These are phyloP conservation scores for Aureobasidium sp. DNA, from an alignment of 2,329 filamentous ascomycete genomes.

Conservation along the genomic window DNA sequence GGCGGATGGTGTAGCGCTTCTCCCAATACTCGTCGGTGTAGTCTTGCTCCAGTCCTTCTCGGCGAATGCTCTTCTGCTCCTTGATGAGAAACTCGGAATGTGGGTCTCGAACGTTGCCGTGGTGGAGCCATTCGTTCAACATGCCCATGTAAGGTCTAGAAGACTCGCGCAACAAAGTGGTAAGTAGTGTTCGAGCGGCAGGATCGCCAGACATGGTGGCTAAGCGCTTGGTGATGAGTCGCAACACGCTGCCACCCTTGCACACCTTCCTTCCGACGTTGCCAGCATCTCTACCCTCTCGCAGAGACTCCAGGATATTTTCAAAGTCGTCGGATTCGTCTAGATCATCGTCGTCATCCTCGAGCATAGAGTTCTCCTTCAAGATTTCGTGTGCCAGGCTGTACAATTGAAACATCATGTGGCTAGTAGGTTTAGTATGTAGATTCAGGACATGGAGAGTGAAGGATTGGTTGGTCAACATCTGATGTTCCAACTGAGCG, in stretches of 20 bases:
- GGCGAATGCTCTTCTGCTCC: slow-evolving; percentile 88
- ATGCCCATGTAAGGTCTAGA: slow-evolving; percentile 95
- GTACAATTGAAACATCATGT: slow-evolving; percentile 87
- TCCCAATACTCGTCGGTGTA: slow-evolving; percentile 99
- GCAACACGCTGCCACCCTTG: slow-evolving; percentile 93
- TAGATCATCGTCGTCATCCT: slow-evolving; percentile 54
- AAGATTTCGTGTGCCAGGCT: slow-evolving; percentile 79
- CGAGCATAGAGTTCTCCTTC: slow-evolving; percentile 77
- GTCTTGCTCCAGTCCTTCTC: slow-evolving; percentile 85
- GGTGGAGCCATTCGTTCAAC: slow-evolving; percentile 97
- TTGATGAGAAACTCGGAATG: slow-evolving; percentile 92
- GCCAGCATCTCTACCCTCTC: slow-evolving; percentile 76
- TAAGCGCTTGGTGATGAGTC: slow-evolving; percentile 73
- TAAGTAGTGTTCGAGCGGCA: slow-evolving; percentile 71
- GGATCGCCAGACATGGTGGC: slow-evolving; percentile 92
- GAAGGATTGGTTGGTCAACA: slow-evolving; percentile 78
- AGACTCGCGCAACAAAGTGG: slow-evolving; percentile 73
- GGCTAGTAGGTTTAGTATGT: slow-evolving; percentile 79
- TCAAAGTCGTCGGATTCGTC: slow-evolving; percentile 73
- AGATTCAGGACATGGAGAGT: slow-evolving; percentile 90
- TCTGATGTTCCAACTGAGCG: slow-evolving; percentile 87
- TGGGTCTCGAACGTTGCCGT: slow-evolving; percentile 88
- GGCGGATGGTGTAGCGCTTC: slow-evolving; percentile 87
- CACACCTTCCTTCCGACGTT: slow-evolving; percentile 85
- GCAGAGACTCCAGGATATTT: slow-evolving; percentile 81